A percentile compares a stretch with the other conserved stretches of the same genome.
Evolutionary conservation across 192 early-diverging fungal genomes (phyloP).

Genomic region (Diversispora eburnea): DNA sequence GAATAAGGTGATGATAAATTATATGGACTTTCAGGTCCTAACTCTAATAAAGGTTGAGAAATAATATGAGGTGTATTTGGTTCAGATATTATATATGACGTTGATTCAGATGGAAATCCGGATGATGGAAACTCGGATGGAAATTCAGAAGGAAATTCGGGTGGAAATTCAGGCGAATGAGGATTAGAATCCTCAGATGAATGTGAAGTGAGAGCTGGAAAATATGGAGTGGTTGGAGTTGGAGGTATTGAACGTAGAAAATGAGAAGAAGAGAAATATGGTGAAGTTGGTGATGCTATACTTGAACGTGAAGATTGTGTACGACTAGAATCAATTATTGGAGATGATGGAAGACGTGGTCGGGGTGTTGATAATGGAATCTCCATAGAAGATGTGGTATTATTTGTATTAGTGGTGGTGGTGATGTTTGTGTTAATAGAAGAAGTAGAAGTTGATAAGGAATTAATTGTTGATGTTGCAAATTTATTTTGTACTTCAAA

Average conservation of each 20-base stretch:
- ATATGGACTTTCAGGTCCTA: background rate
- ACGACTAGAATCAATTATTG: background rate
- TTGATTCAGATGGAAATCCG: too few species aligned
- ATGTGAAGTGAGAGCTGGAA: background rate
- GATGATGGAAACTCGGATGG: too few species aligned
- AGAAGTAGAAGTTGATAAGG: background rate
- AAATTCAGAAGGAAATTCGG: too few species aligned
- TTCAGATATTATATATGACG: background rate
- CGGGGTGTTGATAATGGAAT: constrained; percentile 14
- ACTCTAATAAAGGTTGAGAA: background rate
- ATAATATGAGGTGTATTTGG: background rate
- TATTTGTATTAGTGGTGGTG: background rate
- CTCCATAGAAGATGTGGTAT: background rate
- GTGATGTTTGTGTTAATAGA: background rate
- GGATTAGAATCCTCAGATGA: background rate
- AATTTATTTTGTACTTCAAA: background rate
- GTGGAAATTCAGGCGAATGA: background rate
- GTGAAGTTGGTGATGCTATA: background rate
- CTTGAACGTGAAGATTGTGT: background rate
- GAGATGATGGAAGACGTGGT: constrained; percentile 4
- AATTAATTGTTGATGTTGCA: background rate
- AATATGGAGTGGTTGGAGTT: constrained; percentile 12
- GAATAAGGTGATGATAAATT: background rate
- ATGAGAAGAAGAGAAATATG: background rate
- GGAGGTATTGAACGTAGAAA: background rate